Conservation (phyloP, 805 yeast species). For the Nakazawaea molendinolei region DNA sequence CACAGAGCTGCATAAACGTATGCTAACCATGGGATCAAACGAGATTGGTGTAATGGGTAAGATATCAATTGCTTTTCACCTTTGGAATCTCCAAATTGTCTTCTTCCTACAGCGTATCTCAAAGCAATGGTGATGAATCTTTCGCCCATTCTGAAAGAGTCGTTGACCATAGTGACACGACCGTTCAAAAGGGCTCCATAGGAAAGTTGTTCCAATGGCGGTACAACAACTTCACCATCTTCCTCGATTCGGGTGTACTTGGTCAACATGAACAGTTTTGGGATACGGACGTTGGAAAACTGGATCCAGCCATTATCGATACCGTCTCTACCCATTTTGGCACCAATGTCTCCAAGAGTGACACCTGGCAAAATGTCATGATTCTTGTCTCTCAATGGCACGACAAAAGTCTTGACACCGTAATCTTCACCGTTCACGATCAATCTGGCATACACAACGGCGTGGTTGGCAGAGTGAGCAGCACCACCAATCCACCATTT, state of each 20-base stretch:
- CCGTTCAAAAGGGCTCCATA: constrained; percentile 86
- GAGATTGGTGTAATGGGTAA: constrained; percentile 83
- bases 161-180: constrained; percentile 84
- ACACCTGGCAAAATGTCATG: constrained; percentile 77
- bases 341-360: constrained; percentile 85
- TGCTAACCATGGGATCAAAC: constrained; percentile 81
- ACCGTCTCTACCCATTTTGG: constrained; percentile 94
- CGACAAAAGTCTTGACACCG: constrained; percentile 90
- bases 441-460: constrained; percentile 79
- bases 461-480: constrained; percentile 87
- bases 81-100: constrained; percentile 61
- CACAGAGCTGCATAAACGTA: constrained; percentile 70
- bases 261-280: constrained; percentile 75
- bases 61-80: constrained; percentile 61
- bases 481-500: constrained; percentile 99
- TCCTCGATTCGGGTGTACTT: constrained; percentile 67
- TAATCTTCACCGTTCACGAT: constrained; percentile 78
- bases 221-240: constrained; percentile 55
- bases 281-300: constrained; percentile 76
- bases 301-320: constrained; percentile 97
- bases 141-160: constrained; percentile 75
- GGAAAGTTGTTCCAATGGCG: constrained; percentile 83
- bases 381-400: constrained; percentile 73
- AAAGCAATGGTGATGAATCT: constrained; percentile 78
- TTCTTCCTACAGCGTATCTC: constrained; percentile 83